A percentile compares a stretch with the other conserved stretches of the same genome.
Conservation (phyloP, 2,329 filamentous ascomycete genomes). For the Talaromyces sp. region DNA sequence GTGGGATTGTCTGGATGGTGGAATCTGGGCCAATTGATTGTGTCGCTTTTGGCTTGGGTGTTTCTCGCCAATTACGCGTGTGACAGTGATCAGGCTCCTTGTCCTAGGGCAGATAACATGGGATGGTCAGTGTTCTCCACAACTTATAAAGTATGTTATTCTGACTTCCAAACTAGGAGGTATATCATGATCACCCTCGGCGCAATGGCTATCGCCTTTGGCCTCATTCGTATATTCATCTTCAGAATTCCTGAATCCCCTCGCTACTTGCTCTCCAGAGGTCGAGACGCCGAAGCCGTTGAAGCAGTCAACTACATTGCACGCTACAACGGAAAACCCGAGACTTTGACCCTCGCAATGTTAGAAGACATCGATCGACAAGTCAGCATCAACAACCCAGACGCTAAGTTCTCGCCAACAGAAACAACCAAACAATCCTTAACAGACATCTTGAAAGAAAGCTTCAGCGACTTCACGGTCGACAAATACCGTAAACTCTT, state of each 20-base stretch:
- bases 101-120: constrained; percentile 4
- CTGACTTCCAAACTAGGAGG: neutral
- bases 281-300: constrained; percentile 49
- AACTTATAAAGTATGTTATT: neutral
- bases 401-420: neutral
- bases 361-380: neutral
- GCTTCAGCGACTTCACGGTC: constrained; percentile 30
- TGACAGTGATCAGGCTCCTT: constrained; percentile 27
- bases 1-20: constrained; percentile 49
- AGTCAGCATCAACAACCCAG: neutral
- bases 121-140: neutral
- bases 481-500: constrained; percentile 32
- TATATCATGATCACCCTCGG: constrained; percentile 32
- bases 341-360: constrained; percentile 29
- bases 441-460: constrained; percentile 16
- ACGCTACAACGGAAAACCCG: constrained; percentile 28
- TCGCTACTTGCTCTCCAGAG: constrained; percentile 31
- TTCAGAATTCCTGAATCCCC: constrained; percentile 34
- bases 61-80: constrained; percentile 33
- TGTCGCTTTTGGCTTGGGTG: constrained; percentile 32
- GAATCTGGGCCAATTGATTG: constrained; percentile 48
- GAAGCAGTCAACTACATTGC: constrained; percentile 46
- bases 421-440: neutral
- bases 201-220: constrained; percentile 28
- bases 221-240: constrained; percentile 29